These are phyloP conservation scores for Pythium brachiatum DNA, from an alignment of 352 stramenopile genomes.

Conservation along the genomic window DNA sequence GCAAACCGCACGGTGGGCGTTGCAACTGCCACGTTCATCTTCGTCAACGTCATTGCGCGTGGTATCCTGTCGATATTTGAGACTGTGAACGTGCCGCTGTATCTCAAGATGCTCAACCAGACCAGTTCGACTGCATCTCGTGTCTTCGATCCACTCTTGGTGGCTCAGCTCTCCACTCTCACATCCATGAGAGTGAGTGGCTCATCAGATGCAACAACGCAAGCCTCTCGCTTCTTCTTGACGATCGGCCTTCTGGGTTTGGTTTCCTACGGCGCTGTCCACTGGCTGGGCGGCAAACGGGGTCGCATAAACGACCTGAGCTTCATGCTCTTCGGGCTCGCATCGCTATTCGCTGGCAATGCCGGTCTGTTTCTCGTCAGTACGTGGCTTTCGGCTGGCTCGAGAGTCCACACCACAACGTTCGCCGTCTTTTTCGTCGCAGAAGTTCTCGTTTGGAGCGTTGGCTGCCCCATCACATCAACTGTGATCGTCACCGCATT, in stretches of 20 bases:
- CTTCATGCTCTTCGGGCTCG: conserved; percentile 52
- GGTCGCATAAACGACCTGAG: conserved; percentile 37
- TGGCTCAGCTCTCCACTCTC: background rate
- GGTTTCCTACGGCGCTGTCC: conserved; percentile 38
- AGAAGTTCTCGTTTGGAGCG: conserved; percentile 60
- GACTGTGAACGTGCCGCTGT: conserved; percentile 67
- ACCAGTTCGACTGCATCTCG: conserved; percentile 26
- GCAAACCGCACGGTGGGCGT: conserved; percentile 26
- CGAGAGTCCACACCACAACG: conserved; percentile 6
- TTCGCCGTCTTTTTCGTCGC: conserved; percentile 39
- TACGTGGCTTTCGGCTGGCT: conserved; percentile 3
- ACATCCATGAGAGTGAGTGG: background rate
- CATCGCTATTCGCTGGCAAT: conserved; percentile 46
- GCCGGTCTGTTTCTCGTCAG: conserved; percentile 37
- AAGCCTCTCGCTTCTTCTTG: conserved; percentile 52
- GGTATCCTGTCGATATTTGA: conserved; percentile 72
- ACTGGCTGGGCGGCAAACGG: conserved; percentile 22
- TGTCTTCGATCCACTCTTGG: conserved; percentile 8
- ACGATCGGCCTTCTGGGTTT: conserved; percentile 50
- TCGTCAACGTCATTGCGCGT: conserved; percentile 58
- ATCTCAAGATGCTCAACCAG: conserved; percentile 39
- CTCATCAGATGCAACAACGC: conserved; percentile 18
- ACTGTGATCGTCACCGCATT: conserved; percentile 57
- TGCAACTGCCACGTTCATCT: conserved; percentile 60
- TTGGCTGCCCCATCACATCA: conserved; percentile 53